These are phyloP conservation scores for Lentinula detonsa DNA, from an alignment of 768 basidiomycete genomes.

Conservation along the genomic window DNA sequence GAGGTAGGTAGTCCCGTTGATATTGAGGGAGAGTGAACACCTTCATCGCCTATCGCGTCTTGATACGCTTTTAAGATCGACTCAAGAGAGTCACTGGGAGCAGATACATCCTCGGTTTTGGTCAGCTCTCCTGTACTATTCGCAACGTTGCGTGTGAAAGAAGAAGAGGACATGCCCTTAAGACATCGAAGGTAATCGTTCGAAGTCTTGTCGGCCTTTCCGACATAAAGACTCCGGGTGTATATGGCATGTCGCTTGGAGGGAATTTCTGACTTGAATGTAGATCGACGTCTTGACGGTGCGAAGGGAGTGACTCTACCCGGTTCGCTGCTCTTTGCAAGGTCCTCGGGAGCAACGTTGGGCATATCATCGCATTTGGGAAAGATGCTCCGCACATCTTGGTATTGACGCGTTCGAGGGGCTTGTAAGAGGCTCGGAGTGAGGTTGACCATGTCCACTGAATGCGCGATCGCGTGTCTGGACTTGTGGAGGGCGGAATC, in stretches of 20 bases:
- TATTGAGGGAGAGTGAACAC: not conserved
- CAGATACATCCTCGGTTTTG: not conserved
- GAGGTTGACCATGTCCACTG: not conserved
- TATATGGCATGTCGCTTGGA: constrained; percentile 6
- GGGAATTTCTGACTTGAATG: not conserved
- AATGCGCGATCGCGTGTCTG: not conserved
- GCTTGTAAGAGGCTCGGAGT: not conserved
- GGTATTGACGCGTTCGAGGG: not conserved
- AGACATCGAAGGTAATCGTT: not conserved
- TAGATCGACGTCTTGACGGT: not conserved
- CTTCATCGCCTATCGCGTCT: not conserved
- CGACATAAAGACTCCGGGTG: constrained; percentile 1
- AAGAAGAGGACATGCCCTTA: not conserved
- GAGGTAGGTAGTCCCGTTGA: not conserved
- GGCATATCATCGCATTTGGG: not conserved
- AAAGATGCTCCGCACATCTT: not conserved
- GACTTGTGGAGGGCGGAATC: not conserved
- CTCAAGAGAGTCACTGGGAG: not conserved
- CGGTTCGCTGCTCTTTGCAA: not conserved
- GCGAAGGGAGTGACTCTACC: not conserved
- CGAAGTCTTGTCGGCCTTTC: not conserved
- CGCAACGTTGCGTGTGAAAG: not conserved
- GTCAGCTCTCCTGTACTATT: not conserved
- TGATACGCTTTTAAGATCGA: not conserved
- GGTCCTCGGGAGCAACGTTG: not conserved